phyloP scores from a whole-genome alignment of 345 rosid species.

The Isatis tinctoria region DNA sequence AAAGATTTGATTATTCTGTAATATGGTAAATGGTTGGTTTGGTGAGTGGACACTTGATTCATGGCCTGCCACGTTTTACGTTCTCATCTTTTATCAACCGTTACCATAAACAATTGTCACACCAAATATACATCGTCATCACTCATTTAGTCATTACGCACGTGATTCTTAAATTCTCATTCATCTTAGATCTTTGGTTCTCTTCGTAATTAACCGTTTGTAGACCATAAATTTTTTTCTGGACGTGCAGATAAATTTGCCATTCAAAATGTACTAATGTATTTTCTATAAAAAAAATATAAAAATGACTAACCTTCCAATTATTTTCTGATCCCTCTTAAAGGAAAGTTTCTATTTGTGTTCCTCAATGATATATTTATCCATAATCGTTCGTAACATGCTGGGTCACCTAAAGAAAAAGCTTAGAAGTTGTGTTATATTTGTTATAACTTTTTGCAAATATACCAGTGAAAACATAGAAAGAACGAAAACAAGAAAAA shows the following conservation, averaged over 20 bases:
- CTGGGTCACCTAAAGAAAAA: no score
- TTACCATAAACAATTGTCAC: conserved; percentile 3
- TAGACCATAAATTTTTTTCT: background rate
- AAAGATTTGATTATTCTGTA: background rate
- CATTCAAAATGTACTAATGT: background rate
- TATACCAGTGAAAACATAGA: background rate
- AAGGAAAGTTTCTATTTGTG: background rate
- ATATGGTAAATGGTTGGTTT: no score
- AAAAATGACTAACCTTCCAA: background rate
- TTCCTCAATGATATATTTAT: background rate
- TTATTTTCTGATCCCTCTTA: background rate
- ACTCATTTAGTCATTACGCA: background rate
- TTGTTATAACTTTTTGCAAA: no score
- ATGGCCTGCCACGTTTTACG: background rate
- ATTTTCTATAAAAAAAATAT: no score
- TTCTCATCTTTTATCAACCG: background rate
- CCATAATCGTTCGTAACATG: background rate
- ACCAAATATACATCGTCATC: background rate
- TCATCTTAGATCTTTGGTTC: background rate
- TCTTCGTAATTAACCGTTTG: background rate
- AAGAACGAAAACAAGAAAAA: background rate
- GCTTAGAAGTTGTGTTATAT: no score
- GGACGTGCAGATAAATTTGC: background rate
- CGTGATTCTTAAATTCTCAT: background rate
- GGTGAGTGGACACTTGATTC: background rate